Conservation (phyloP, 2,329 filamentous ascomycete genomes). For the Cladosporium halotolerans region DNA sequence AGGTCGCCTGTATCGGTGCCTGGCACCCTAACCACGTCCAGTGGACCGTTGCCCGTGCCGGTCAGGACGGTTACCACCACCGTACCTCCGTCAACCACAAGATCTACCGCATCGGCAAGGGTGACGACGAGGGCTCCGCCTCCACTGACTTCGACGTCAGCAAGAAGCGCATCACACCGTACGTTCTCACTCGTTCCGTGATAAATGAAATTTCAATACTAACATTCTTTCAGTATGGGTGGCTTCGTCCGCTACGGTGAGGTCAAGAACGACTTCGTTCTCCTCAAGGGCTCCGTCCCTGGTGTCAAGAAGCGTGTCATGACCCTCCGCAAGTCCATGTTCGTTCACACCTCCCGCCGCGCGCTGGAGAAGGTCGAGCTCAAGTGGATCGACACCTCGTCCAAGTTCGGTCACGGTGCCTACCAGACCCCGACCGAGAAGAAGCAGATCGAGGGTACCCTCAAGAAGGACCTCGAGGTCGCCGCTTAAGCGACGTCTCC, state of each 20-base stretch:
- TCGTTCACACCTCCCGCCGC: conserved; percentile 89
- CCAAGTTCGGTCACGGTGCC: conserved; percentile 99
- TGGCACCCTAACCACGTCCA: conserved; percentile 99
- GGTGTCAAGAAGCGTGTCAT: conserved; percentile 99
- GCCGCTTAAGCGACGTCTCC: conserved; percentile 9
- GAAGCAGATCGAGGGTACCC: conserved; percentile 91
- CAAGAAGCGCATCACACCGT: conserved; percentile 99
- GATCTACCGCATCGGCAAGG: conserved; percentile 98
- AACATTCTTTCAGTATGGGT: conserved; percentile 65
- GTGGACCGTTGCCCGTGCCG: conserved; percentile 99
- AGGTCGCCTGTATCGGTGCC: conserved; percentile 99
- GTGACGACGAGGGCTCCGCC: conserved; percentile 80
- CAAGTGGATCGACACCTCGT: conserved; percentile 99
- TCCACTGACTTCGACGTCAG: conserved; percentile 93
- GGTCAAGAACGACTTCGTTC: conserved; percentile 98
- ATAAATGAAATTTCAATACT: conserved; percentile 20
- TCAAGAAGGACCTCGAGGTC: conserved; percentile 85
- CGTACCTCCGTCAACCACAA: conserved; percentile 99
- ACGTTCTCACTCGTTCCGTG: conserved; percentile 47
- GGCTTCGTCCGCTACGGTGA: conserved; percentile 99
- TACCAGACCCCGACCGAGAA: conserved; percentile 99
- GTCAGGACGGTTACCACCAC: conserved; percentile 99
- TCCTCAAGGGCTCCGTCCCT: conserved; percentile 95
- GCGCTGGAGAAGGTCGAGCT: conserved; percentile 98
- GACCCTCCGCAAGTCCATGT: conserved; percentile 98